Evolutionary conservation across 2,329 filamentous ascomycete genomes (phyloP).

Genomic region (Sporothrix sp.): DNA sequence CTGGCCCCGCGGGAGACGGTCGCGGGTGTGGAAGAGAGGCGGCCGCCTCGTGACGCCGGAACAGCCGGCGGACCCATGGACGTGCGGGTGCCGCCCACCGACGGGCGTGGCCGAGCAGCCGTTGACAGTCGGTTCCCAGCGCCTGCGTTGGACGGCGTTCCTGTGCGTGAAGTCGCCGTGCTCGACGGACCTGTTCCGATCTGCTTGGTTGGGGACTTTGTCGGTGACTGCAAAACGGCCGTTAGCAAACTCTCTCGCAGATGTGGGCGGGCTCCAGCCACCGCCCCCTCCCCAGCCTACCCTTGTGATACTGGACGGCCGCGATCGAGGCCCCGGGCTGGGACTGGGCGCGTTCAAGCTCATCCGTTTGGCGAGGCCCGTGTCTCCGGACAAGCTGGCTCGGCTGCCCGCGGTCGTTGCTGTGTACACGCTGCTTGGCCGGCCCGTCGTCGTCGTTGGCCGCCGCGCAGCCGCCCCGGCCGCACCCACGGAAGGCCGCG

Average conservation of each 20-base stretch:
- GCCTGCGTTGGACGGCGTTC: constrained; percentile 49
- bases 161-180: constrained; percentile 51
- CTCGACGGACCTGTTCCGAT: constrained; percentile 46
- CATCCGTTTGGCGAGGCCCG: constrained; percentile 50
- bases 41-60: constrained; percentile 34
- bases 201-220: constrained; percentile 72
- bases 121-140: constrained; percentile 26
- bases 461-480: constrained; percentile 21
- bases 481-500: constrained; percentile 16
- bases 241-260: too few relatives aligned
- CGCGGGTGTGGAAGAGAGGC: constrained; percentile 35
- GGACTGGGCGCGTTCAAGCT: constrained; percentile 65
- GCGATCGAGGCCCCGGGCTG: constrained; percentile 53
- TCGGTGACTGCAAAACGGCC: constrained; percentile 49
- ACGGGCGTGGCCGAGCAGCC: constrained; percentile 35
- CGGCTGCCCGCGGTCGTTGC: constrained; percentile 1
- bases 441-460: constrained; percentile 27
- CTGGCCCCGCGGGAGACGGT: constrained; percentile 23
- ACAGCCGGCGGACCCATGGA: constrained; percentile 59
- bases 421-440: constrained; percentile 42
- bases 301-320: constrained; percentile 47
- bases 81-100: constrained; percentile 42
- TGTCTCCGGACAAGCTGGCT: constrained; percentile 37
- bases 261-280: too few relatives aligned
- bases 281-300: constrained; percentile 29